These are phyloP conservation scores for Citropsis articulata DNA, from an alignment of 345 rosid genomes.

Conservation along the genomic window DNA sequence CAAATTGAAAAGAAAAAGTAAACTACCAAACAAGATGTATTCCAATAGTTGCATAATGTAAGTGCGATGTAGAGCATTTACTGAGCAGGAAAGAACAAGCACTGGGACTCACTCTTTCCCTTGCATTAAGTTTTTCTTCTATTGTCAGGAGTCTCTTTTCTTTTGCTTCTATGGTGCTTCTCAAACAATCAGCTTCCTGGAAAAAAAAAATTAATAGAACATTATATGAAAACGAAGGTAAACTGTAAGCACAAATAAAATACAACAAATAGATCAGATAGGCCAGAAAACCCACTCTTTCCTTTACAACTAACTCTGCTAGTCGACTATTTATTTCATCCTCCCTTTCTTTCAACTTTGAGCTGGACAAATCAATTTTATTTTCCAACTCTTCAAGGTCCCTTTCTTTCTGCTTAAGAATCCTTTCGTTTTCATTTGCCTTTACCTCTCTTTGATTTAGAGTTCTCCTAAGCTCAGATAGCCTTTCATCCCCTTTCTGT, in stretches of 20 bases:
- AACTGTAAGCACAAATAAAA: neutral
- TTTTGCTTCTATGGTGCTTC: conserved; percentile 42
- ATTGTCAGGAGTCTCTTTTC: conserved; percentile 52
- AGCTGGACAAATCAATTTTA: conserved; percentile 42
- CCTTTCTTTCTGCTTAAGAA: conserved; percentile 49
- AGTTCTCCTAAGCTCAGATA: conserved; percentile 47
- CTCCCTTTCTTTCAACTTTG: conserved; percentile 59
- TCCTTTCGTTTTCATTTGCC: conserved; percentile 44
- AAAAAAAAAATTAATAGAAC: conserved; percentile 17
- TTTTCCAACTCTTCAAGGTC: conserved; percentile 51
- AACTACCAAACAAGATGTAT: neutral
- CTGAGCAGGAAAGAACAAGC: conserved; percentile 6
- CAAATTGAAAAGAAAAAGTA: neutral
- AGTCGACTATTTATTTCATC: conserved; percentile 40
- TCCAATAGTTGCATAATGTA: neutral
- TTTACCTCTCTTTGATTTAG: conserved; percentile 56
- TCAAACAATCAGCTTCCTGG: conserved; percentile 48
- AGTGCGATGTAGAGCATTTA: neutral
- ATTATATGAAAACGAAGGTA: conserved; percentile 10
- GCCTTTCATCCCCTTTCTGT: conserved; percentile 42
- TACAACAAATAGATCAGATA: neutral
- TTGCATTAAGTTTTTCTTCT: conserved; percentile 66
- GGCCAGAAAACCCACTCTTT: conserved; percentile 45
- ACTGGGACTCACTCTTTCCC: conserved; percentile 62
- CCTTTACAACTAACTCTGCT: conserved; percentile 52